Conservation (phyloP, 257 asterid genomes). For the Linaria vulgaris region DNA sequence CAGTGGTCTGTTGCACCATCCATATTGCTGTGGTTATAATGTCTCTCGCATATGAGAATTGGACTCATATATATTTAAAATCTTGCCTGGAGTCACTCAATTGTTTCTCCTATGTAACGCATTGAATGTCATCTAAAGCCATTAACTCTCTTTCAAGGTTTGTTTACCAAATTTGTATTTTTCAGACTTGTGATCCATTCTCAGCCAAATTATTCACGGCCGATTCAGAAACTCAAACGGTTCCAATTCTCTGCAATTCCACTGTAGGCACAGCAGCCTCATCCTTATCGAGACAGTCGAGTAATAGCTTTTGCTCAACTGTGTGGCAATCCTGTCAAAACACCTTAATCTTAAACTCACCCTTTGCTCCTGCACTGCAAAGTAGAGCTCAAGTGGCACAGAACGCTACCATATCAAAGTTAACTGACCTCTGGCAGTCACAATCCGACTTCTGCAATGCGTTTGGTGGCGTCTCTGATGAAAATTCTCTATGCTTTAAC, state of each 20-base stretch:
- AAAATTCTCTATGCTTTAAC: slow-evolving; percentile 54
- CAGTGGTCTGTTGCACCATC: too few relatives aligned
- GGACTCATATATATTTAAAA: too few relatives aligned
- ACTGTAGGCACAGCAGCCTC: slow-evolving; percentile 39
- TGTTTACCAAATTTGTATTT: slow-evolving; percentile 2
- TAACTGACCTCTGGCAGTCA: slow-evolving; percentile 85
- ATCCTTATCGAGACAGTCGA: slow-evolving; percentile 34
- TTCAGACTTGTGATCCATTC: slow-evolving; percentile 81
- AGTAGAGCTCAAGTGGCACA: slow-evolving; percentile 48
- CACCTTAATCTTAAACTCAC: slow-evolving; percentile 59
- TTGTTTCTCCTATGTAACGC: too few relatives aligned
- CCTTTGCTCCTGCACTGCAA: slow-evolving; percentile 74
- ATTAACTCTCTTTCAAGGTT: neutral
- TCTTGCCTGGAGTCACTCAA: too few relatives aligned
- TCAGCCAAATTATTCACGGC: slow-evolving; percentile 66
- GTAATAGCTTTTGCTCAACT: slow-evolving; percentile 58
- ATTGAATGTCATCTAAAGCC: too few relatives aligned
- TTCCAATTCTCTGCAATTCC: slow-evolving; percentile 79
- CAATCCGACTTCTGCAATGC: slow-evolving; percentile 65
- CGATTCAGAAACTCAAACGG: slow-evolving; percentile 42
- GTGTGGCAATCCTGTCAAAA: slow-evolving; percentile 76
- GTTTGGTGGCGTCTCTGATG: slow-evolving; percentile 52
- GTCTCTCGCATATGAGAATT: too few relatives aligned
- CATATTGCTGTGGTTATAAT: too few relatives aligned
- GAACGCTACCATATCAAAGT: slow-evolving; percentile 46